Conservation (phyloP, 768 basidiomycete genomes). For the Suillus discolor region DNA sequence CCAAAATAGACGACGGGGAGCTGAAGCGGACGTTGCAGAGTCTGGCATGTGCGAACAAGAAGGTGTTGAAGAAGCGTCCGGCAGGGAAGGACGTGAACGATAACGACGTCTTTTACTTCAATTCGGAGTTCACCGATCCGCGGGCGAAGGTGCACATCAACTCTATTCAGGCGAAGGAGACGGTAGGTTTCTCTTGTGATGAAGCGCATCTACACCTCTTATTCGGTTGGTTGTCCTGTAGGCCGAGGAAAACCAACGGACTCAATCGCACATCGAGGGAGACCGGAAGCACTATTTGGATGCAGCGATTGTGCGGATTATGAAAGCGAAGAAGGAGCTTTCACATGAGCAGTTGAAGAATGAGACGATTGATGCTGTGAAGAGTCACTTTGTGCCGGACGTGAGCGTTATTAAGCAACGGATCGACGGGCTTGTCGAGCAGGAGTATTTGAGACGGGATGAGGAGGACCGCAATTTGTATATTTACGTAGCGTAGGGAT, state of each 20-base stretch:
- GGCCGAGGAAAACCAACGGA: constrained; percentile 85
- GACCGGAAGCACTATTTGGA: constrained; percentile 87
- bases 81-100: constrained; percentile 75
- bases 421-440: constrained; percentile 80
- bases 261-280: constrained; percentile 81
- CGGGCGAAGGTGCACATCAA: constrained; percentile 87
- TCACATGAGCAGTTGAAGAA: constrained; percentile 77
- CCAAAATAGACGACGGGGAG: constrained; percentile 61
- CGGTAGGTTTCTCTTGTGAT: constrained; percentile 50
- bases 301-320: constrained; percentile 94
- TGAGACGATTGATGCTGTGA: constrained; percentile 85
- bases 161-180: constrained; percentile 92
- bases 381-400: constrained; percentile 84
- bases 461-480: constrained; percentile 71
- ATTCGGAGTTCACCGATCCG: constrained; percentile 79
- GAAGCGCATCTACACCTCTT: neutral
- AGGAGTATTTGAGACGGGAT: constrained; percentile 83
- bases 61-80: constrained; percentile 82
- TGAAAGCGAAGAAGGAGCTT: constrained; percentile 92
- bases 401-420: constrained; percentile 85
- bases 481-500: constrained; percentile 72
- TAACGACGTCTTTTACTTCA: constrained; percentile 83
- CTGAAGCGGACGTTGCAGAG: constrained; percentile 88
- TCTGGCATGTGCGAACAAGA: constrained; percentile 88
- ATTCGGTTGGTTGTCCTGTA: constrained; percentile 26